phyloP scores from a whole-genome alignment of 345 rosid genomes.

The Aethionema arabicum region DNA sequence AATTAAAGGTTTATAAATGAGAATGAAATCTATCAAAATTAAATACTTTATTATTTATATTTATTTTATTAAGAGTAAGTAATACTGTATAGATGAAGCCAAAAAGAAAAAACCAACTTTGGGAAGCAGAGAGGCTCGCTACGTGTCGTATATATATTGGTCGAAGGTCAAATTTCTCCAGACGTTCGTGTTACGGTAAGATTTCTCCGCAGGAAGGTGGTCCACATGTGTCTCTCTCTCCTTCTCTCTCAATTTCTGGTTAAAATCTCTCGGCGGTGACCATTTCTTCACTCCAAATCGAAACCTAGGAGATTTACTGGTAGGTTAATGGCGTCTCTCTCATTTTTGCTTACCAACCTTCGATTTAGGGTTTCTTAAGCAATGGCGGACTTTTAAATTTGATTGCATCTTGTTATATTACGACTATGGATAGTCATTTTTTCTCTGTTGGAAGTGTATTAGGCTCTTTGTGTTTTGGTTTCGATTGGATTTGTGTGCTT shows the following conservation, averaged over 20 bases:
- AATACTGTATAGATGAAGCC: constrained; percentile 17
- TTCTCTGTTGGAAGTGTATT: not conserved
- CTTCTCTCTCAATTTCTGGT: constrained; percentile 17
- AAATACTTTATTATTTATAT: not conserved
- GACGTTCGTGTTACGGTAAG: constrained; percentile 64
- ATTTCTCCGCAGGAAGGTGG: constrained; percentile 25
- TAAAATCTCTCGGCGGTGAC: constrained; percentile 38
- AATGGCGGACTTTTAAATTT: constrained; percentile 12
- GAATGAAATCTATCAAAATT: not conserved
- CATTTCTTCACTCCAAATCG: constrained; percentile 51
- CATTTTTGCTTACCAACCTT: constrained; percentile 2
- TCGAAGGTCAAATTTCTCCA: not conserved
- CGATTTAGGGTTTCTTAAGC: constrained; percentile 2
- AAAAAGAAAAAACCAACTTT: constrained; percentile 42
- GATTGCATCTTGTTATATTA: not conserved
- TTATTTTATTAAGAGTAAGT: not conserved
- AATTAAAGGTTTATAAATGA: not conserved
- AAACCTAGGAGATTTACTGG: constrained; percentile 40
- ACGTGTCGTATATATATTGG: constrained; percentile 37
- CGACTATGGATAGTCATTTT: constrained; percentile 8
- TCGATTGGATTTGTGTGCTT: constrained; percentile 28
- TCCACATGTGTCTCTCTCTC: constrained; percentile 38
- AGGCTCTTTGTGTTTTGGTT: not conserved
- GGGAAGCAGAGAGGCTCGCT: constrained; percentile 33
- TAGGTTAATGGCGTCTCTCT: constrained; percentile 31